These are phyloP conservation scores for Phytophthora pseudosyringae DNA, from an alignment of 352 stramenopile genomes.

Conservation along the genomic window DNA sequence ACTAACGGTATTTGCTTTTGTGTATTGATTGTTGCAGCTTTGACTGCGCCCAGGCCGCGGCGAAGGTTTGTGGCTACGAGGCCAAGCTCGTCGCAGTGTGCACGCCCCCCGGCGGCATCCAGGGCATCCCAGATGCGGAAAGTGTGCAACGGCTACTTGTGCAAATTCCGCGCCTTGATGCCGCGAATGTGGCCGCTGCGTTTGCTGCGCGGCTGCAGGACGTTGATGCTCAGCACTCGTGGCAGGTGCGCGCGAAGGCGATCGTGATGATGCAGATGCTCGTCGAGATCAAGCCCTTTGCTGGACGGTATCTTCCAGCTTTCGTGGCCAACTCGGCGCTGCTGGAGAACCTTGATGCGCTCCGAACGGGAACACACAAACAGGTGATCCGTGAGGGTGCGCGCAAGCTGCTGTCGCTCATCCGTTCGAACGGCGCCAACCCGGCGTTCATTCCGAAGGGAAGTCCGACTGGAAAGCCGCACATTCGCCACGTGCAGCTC, in stretches of 20 bases:
- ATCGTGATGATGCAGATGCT: slow-evolving; percentile 64
- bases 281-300: slow-evolving; percentile 53
- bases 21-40: slow-evolving; percentile 22
- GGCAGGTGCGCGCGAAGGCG: slow-evolving; percentile 62
- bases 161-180: slow-evolving; percentile 48
- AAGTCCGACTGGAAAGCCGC: slow-evolving; percentile 29
- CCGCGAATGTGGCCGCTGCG: slow-evolving; percentile 34
- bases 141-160: slow-evolving; percentile 53
- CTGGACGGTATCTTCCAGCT: slow-evolving; percentile 36
- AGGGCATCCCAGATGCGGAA: slow-evolving; percentile 57
- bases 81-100: slow-evolving; percentile 55
- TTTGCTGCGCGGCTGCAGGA: slow-evolving; percentile 51
- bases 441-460: slow-evolving; percentile 44
- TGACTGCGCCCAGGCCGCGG: slow-evolving; percentile 23
- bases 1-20: neutral
- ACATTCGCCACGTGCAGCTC: slow-evolving; percentile 35
- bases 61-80: slow-evolving; percentile 43
- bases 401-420: slow-evolving; percentile 61
- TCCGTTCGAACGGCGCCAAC: slow-evolving; percentile 56
- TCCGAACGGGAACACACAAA: slow-evolving; percentile 47
- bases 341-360: slow-evolving; percentile 40
- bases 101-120: slow-evolving; percentile 55
- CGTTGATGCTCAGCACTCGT: slow-evolving; percentile 25
- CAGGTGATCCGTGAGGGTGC: slow-evolving; percentile 54
- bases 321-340: slow-evolving; percentile 37